Evolutionary conservation across 805 yeast species (phyloP).

Genomic region (Zygoascus biomembranicola): DNA sequence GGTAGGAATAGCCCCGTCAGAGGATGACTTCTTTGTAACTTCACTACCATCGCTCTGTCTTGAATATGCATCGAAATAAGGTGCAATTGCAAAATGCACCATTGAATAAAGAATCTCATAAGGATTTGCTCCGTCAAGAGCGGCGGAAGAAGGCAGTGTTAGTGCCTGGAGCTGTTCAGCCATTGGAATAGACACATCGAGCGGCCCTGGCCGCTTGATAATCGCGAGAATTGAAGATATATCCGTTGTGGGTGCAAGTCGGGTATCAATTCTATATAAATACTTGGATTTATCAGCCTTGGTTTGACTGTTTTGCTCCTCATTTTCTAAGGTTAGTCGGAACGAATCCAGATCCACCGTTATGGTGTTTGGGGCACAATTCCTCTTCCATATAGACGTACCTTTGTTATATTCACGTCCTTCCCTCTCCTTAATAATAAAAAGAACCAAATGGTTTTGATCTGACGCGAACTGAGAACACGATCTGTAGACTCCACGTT

Average conservation of each 20-base stretch:
- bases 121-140: constrained; percentile 13
- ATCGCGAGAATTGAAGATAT: constrained; percentile 18
- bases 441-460: constrained; percentile 18
- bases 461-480: constrained; percentile 18
- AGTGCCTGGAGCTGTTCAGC: constrained; percentile 30
- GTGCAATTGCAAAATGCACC: constrained; percentile 54
- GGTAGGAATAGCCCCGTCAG: constrained; percentile 29
- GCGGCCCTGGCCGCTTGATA: constrained; percentile 16
- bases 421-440: constrained; percentile 8
- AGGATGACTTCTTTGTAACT: not conserved
- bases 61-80: constrained; percentile 54
- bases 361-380: too few species aligned
- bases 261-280: constrained; percentile 9
- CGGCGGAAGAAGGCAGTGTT: constrained; percentile 22
- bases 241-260: constrained; percentile 4
- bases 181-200: constrained; percentile 11
- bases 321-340: not conserved
- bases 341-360: not conserved
- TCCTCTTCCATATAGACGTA: constrained; percentile 4
- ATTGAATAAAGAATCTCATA: constrained; percentile 52
- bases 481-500: not conserved
- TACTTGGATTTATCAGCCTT: not conserved
- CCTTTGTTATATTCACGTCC: constrained; percentile 1
- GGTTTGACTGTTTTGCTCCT: not conserved
- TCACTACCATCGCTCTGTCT: constrained; percentile 1